These are phyloP conservation scores for Fusarium domesticum DNA, from an alignment of 2,329 filamentous ascomycete genomes.

Conservation along the genomic window DNA sequence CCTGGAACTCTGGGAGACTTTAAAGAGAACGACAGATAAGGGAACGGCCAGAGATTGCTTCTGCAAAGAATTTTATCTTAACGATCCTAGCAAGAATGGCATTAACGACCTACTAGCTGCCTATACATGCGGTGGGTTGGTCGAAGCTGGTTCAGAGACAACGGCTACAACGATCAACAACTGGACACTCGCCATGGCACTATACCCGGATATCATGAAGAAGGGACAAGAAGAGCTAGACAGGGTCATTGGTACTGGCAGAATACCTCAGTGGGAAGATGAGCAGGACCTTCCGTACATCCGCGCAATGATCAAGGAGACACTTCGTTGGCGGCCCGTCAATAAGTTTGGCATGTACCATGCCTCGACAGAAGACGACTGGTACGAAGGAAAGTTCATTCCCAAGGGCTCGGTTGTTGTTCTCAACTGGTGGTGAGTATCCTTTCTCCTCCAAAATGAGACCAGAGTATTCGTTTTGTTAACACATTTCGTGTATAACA, in stretches of 20 bases:
- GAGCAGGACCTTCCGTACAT: conserved; percentile 43
- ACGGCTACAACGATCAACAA: conserved; percentile 29
- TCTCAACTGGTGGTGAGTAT: conserved; percentile 12
- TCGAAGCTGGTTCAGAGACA: conserved; percentile 34
- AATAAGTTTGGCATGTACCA: conserved; percentile 36
- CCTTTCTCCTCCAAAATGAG: no score
- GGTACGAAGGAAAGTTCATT: conserved; percentile 14
- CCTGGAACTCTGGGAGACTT: background rate
- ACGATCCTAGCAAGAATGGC: no score
- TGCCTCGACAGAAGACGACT: conserved; percentile 29
- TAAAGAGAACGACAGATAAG: no score
- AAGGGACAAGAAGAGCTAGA: conserved; percentile 32
- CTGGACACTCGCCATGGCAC: conserved; percentile 44
- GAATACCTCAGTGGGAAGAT: conserved; percentile 43
- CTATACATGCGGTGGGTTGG: conserved; percentile 14
- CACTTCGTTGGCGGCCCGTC: conserved; percentile 28
- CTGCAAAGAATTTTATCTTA: no score
- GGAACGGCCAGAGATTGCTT: no score
- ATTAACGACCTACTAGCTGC: conserved; percentile 9
- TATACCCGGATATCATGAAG: conserved; percentile 41
- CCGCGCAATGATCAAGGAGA: conserved; percentile 30
- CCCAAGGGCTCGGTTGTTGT: conserved; percentile 17
- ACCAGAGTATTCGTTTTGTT: no score
- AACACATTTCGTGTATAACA: no score
- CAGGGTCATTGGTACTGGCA: background rate